Conservation (phyloP, 2,329 filamentous ascomycete species). For the Knufia fluminis region DNA sequence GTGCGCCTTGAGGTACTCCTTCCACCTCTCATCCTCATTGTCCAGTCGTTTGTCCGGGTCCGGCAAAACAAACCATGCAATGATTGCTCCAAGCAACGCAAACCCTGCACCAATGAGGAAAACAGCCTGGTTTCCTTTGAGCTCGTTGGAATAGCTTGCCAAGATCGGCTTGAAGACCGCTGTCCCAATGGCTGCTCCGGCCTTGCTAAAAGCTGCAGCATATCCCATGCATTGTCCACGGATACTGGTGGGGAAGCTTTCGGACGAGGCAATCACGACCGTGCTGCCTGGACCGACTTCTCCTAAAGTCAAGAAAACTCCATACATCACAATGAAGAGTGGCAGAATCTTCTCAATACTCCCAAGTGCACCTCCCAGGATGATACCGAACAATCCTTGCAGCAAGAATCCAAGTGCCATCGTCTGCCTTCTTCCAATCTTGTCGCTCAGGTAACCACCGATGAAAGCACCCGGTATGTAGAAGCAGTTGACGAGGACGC, state of each 20-base stretch:
- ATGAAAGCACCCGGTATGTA: slow-evolving; percentile 42
- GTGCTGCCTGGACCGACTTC: slow-evolving; percentile 44
- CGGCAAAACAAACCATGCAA: slow-evolving; percentile 40
- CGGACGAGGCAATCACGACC: slow-evolving; percentile 32
- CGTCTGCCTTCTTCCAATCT: slow-evolving; percentile 41
- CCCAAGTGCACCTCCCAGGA: slow-evolving; percentile 40
- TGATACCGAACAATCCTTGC: slow-evolving; percentile 41
- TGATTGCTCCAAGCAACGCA: slow-evolving; percentile 37
- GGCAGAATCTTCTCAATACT: slow-evolving; percentile 41
- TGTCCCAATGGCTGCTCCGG: slow-evolving; percentile 43
- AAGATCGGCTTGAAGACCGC: slow-evolving; percentile 45
- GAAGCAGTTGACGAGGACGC: slow-evolving; percentile 46
- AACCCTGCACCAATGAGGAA: slow-evolving; percentile 46
- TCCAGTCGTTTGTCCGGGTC: slow-evolving; percentile 36
- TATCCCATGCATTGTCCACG: slow-evolving; percentile 43
- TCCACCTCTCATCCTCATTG: slow-evolving; percentile 38
- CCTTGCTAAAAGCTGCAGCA: slow-evolving; percentile 40
- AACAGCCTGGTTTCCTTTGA: slow-evolving; percentile 40
- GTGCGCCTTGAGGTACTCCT: slow-evolving; percentile 35
- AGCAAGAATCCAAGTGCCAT: slow-evolving; percentile 43
- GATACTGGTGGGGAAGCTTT: slow-evolving; percentile 44
- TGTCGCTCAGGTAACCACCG: slow-evolving; percentile 42
- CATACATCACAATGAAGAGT: slow-evolving; percentile 44
- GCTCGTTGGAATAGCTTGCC: slow-evolving; percentile 32
- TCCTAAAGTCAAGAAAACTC: slow-evolving; percentile 41